A percentile compares a stretch with the other conserved stretches of the same genome.
Conservation (phyloP, 768 basidiomycete genomes). For the Suillus discolor region DNA sequence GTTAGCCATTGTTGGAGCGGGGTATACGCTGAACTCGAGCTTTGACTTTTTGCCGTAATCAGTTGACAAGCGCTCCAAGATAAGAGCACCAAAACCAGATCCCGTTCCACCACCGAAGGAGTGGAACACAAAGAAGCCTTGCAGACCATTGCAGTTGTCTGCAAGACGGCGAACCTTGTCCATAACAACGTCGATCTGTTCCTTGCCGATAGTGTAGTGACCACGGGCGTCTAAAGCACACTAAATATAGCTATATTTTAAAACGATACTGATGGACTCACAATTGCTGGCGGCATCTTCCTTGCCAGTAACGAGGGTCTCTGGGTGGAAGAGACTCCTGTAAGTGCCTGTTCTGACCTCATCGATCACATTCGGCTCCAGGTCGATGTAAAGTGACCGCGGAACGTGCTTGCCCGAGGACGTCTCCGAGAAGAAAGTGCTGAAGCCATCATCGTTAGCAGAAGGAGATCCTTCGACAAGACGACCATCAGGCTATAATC, state of each 20-base stretch:
- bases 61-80: conserved; percentile 92
- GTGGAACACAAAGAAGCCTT: conserved; percentile 99
- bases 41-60: conserved; percentile 99
- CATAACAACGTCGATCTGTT: conserved; percentile 94
- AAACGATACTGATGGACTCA: conserved; percentile 36
- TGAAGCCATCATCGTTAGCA: conserved; percentile 87
- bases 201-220: conserved; percentile 98
- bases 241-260: conserved; percentile 9
- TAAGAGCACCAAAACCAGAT: conserved; percentile 95
- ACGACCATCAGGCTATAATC: conserved; percentile 89
- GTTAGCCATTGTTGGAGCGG: conserved; percentile 89
- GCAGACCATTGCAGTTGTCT: conserved; percentile 95
- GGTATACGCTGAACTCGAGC: conserved; percentile 97
- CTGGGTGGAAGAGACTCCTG: conserved; percentile 97
- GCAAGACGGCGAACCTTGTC: conserved; percentile 94
- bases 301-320: conserved; percentile 97
- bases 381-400: conserved; percentile 94
- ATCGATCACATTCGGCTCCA: conserved; percentile 97
- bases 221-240: conserved; percentile 81
- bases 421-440: conserved; percentile 99
- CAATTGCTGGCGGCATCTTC: conserved; percentile 99
- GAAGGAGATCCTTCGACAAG: conserved; percentile 77
- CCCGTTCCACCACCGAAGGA: conserved; percentile 99
- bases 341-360: conserved; percentile 96
- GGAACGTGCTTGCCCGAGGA: conserved; percentile 96